Evolutionary conservation across 805 yeast species (phyloP), one percentile per base, ranked within the genome.

Genomic region (Kodamaea nitidulidarum): DNA sequence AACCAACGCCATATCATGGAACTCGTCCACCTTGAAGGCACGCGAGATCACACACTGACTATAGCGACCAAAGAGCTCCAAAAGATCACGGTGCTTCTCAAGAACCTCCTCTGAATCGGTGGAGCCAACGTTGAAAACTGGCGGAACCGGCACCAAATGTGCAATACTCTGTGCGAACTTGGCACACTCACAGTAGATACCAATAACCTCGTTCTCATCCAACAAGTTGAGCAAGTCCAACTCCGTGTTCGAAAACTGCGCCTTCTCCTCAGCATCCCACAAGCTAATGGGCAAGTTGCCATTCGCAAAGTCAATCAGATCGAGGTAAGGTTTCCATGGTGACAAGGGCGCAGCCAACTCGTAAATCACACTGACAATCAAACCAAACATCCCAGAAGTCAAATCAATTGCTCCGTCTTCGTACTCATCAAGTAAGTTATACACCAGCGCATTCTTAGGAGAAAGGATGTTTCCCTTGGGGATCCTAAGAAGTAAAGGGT

Each of bases 21-120:
- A 88, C 36, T 70, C 70, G 58, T 91, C 98, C 20, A 90, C 76
- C 29, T 79, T 80, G 56, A 91, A 90, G 1, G 90, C 88, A 44
- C 96, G 71, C 1, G 93, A 78, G 0, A 90, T 78, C 11, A 87
- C 71, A 0, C 81, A 74, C 50, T 73, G 76, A 4, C 77, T 78
- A 2, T 70, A 67, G 5, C 77, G 71, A 2, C 84, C 79, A 47
- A 86, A 85, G 12, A 56, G 55, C 7, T 56, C 48, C 40, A 75
- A 74, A 30, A 54, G 47, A 14, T 40, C 46, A 6, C 20, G 15
- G 10, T 18, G 40, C 33, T 57, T 60, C 4, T 34, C 26, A 32
- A 54, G 36, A 11, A 50, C 55, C 1, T 50, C 43, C 8, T 46
- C 50, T 21, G 56, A 55, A 3, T 53, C 30, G 10, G 27, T 25